Conservation (phyloP, 2,329 filamentous ascomycete species). For the Calonectria ilicicola region DNA sequence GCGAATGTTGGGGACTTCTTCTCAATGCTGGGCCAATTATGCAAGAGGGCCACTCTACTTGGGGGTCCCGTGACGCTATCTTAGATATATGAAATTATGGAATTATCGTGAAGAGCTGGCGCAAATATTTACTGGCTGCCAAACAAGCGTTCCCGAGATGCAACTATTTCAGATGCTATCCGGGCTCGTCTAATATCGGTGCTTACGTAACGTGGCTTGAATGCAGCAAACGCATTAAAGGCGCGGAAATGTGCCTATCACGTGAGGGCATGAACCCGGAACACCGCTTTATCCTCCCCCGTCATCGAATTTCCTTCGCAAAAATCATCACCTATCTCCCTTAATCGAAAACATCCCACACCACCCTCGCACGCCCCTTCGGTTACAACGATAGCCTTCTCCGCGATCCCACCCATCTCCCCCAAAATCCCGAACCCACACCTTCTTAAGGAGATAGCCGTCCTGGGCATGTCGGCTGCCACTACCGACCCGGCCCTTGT, state of each 20-base stretch:
- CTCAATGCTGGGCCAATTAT: background rate
- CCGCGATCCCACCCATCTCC: slow-evolving; percentile 37
- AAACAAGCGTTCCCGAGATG: slow-evolving; percentile 9
- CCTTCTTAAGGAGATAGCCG: slow-evolving; percentile 44
- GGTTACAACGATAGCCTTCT: slow-evolving; percentile 55
- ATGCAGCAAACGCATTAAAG: background rate
- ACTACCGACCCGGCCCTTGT: slow-evolving; percentile 54
- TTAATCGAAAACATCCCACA: slow-evolving; percentile 53
- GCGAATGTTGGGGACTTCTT: background rate
- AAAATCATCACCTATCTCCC: slow-evolving; percentile 42
- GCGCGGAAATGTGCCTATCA: slow-evolving; percentile 20
- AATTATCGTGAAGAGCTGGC: background rate
- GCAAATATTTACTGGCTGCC: background rate
- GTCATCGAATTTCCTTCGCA: slow-evolving; percentile 45
- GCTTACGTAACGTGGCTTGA: slow-evolving; percentile 19
- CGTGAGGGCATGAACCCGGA: slow-evolving; percentile 24
- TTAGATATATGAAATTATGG: no score
- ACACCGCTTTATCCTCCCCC: slow-evolving; percentile 40
- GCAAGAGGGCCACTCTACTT: background rate
- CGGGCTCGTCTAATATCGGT: slow-evolving; percentile 10
- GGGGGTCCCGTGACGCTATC: no score
- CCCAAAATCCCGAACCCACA: slow-evolving; percentile 46
- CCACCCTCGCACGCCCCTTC: slow-evolving; percentile 45
- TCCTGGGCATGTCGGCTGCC: slow-evolving; percentile 51
- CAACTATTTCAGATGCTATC: slow-evolving; percentile 20